Percentiles rank a stretch among this genome's conserved stretches.
Conservation (phyloP, 768 basidiomycete species). For the Rhodotorula graminis region DNA sequence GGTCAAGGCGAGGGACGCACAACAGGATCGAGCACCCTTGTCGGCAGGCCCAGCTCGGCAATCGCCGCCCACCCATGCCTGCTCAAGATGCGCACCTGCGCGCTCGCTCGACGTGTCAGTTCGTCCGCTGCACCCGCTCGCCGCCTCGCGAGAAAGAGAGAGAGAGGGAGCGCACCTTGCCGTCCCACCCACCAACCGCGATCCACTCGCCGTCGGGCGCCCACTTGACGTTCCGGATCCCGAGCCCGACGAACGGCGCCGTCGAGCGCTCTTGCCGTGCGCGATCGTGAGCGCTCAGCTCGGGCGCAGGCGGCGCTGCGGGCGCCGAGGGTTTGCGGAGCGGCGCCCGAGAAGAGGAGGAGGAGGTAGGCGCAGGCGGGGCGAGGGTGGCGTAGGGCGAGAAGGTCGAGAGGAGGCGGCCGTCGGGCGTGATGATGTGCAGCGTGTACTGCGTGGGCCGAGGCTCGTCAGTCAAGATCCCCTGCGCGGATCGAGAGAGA, state of each 20-base stretch:
- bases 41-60: conserved; percentile 4
- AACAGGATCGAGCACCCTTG: background rate
- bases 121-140: too few relatives aligned
- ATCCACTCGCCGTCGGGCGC: conserved; percentile 30
- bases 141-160: too few relatives aligned
- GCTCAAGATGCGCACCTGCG: conserved; percentile 24
- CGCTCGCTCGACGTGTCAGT: too few relatives aligned
- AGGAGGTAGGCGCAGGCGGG: background rate
- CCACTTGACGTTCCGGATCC: conserved; percentile 40
- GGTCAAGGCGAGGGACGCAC: background rate
- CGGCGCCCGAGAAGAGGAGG: background rate
- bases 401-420: conserved; percentile 44
- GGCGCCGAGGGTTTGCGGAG: background rate
- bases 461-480: background rate
- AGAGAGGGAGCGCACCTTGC: conserved; percentile 32
- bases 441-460: conserved; percentile 43
- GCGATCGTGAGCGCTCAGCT: background rate
- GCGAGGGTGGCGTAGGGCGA: conserved; percentile 37
- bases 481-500: background rate
- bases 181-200: conserved; percentile 41
- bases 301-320: background rate
- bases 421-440: conserved; percentile 46
- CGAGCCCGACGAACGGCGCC: conserved; percentile 34
- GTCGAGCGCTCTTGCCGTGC: conserved; percentile 8
- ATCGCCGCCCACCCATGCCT: conserved; percentile 7